These are phyloP conservation scores for Entonaema liquescens DNA, from an alignment of 495 filamentous ascomycete species.

Conservation along the genomic window DNA sequence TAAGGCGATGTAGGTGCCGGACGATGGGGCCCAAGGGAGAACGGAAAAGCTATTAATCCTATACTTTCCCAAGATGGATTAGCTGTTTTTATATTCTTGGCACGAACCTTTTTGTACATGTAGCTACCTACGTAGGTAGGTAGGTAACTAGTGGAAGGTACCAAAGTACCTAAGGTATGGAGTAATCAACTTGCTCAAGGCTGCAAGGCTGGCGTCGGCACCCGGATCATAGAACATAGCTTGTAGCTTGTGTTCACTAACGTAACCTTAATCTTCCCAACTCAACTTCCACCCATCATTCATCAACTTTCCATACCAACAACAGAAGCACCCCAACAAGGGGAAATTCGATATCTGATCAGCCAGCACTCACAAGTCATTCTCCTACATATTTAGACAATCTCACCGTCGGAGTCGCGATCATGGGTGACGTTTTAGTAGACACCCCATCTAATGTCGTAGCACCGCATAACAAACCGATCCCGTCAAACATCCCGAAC, in stretches of 20 bases:
- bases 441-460: slow-evolving; percentile 78
- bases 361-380: not conserved
- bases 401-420: slow-evolving; percentile 37
- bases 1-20: slow-evolving; percentile 9
- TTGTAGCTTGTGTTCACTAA: slow-evolving; percentile 16
- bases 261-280: slow-evolving; percentile 11
- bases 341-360: not conserved
- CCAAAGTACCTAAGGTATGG: not conserved
- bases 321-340: not conserved
- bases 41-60: slow-evolving; percentile 38
- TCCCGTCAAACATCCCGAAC: slow-evolving; percentile 85
- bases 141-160: too few species aligned
- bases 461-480: slow-evolving; percentile 78
- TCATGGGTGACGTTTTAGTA: slow-evolving; percentile 84
- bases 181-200: slow-evolving; percentile 28
- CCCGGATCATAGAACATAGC: slow-evolving; percentile 4
- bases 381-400: not conserved
- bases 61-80: slow-evolving; percentile 23
- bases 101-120: not conserved
- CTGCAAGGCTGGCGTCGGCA: slow-evolving; percentile 49
- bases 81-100: slow-evolving; percentile 11
- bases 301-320: not conserved
- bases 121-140: too few species aligned
- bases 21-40: not conserved
- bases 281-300: slow-evolving; percentile 1